phyloP scores from a whole-genome alignment of 164 flowering plant genomes.

The Nymphaea thermarum region DNA sequence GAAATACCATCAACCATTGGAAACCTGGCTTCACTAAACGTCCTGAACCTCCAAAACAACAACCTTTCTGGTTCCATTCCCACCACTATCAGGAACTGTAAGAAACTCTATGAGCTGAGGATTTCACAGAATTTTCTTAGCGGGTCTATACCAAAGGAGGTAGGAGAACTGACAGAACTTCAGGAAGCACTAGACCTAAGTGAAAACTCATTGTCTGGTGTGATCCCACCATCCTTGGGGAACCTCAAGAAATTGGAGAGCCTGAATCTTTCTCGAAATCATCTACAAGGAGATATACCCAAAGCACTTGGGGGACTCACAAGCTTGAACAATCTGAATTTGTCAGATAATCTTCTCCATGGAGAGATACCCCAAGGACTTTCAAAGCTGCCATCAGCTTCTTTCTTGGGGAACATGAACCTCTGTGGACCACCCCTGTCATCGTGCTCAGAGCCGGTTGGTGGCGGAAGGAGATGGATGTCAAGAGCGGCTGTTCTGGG shows the following conservation, averaged over 20 bases:
- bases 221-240: conserved; percentile 71
- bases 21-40: conserved; percentile 54
- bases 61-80: conserved; percentile 73
- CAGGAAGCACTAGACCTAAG: conserved; percentile 78
- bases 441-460: conserved; percentile 21
- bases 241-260: conserved; percentile 62
- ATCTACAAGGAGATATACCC: conserved; percentile 58
- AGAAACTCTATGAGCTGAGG: conserved; percentile 67
- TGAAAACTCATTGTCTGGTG: conserved; percentile 42
- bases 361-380: conserved; percentile 54
- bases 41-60: conserved; percentile 60
- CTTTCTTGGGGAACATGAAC: conserved; percentile 52
- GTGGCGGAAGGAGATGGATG: conserved; percentile 17
- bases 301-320: conserved; percentile 53
- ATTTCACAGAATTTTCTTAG: conserved; percentile 52
- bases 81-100: conserved; percentile 45
- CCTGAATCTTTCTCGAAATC: conserved; percentile 67
- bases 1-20: conserved; percentile 65
- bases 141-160: conserved; percentile 59
- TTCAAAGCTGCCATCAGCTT: conserved; percentile 45
- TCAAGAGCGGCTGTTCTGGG: conserved; percentile 43
- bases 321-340: conserved; percentile 61
- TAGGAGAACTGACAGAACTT: conserved; percentile 58
- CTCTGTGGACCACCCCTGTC: conserved; percentile 69
- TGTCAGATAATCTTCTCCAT: conserved; percentile 61